These are phyloP conservation scores for Emergomyces africanus DNA, from an alignment of 2,329 filamentous ascomycete species.

Conservation along the genomic window DNA sequence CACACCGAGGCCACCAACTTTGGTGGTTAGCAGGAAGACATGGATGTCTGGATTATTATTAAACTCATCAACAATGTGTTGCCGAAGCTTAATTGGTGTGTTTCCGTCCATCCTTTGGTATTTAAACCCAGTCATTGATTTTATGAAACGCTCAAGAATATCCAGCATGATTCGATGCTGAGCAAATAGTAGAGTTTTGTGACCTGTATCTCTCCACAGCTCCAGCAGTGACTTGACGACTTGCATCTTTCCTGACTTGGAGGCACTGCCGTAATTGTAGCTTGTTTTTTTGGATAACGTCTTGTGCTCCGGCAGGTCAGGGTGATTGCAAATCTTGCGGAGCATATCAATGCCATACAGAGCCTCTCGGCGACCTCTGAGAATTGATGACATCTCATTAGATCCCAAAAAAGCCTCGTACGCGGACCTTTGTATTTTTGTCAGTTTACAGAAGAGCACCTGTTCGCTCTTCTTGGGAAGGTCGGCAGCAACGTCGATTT, in stretches of 20 bases:
- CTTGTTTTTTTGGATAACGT: conserved; percentile 44
- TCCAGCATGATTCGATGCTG: conserved; percentile 94
- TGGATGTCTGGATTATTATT: conserved; percentile 69
- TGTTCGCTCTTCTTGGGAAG: conserved; percentile 93
- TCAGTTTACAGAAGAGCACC: conserved; percentile 90
- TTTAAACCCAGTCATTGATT: conserved; percentile 52
- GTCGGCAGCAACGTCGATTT: conserved; percentile 86
- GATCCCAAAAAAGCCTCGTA: conserved; percentile 75
- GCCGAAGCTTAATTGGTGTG: conserved; percentile 78
- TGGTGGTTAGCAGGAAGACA: conserved; percentile 87
- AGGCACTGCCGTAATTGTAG: conserved; percentile 65
- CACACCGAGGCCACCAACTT: conserved; percentile 84
- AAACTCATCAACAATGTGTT: conserved; percentile 82
- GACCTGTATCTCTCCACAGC: conserved; percentile 81
- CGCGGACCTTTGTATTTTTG: conserved; percentile 59
- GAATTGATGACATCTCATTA: conserved; percentile 72
- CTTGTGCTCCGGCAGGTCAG: conserved; percentile 67
- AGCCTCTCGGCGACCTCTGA: conserved; percentile 61
- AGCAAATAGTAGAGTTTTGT: conserved; percentile 87
- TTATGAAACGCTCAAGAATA: conserved; percentile 74
- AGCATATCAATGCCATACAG: conserved; percentile 84
- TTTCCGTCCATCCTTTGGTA: conserved; percentile 89
- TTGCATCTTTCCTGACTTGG: conserved; percentile 89
- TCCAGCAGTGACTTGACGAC: conserved; percentile 78
- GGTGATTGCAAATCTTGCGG: conserved; percentile 95